Conservation (phyloP, 805 yeast species). For the Metschnikowia chrysomelidarum region DNA sequence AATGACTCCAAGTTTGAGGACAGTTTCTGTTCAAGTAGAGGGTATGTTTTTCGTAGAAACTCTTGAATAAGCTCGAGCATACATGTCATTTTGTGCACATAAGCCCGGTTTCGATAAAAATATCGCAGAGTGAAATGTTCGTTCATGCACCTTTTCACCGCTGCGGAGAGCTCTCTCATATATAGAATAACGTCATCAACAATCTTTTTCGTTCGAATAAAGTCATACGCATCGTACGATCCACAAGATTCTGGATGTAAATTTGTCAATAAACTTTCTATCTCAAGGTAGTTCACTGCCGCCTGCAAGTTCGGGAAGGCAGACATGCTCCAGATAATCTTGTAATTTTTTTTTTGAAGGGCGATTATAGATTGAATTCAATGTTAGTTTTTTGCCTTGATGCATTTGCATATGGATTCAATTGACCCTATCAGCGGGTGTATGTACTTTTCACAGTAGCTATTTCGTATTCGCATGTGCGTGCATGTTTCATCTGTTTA, state of each 20-base stretch:
- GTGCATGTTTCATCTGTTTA: constrained; percentile 7
- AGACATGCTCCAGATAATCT: too few relatives aligned
- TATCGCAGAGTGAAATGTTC: too few relatives aligned
- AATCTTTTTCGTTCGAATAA: constrained; percentile 18
- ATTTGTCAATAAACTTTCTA: constrained; percentile 1
- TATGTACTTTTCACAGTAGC: too few relatives aligned
- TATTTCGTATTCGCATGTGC: too few relatives aligned
- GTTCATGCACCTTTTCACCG: too few relatives aligned
- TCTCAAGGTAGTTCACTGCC: constrained; percentile 1
- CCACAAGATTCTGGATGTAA: not conserved
- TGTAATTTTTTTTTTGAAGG: too few relatives aligned
- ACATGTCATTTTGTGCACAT: not conserved
- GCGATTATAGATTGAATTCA: not conserved
- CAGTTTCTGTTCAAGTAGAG: not conserved
- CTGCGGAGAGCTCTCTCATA: constrained; percentile 20
- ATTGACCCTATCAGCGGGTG: too few relatives aligned
- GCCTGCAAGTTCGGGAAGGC: constrained; percentile 2
- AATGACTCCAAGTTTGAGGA: not conserved
- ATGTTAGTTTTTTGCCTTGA: not conserved
- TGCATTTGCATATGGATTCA: not conserved
- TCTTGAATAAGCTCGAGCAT: not conserved
- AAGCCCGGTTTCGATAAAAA: too few relatives aligned
- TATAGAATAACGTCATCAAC: constrained; percentile 29
- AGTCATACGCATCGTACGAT: not conserved
- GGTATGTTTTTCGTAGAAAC: constrained; percentile 3